phyloP scores from a whole-genome alignment of 169 alveolate species.

The Plasmodium blacklocki region DNA sequence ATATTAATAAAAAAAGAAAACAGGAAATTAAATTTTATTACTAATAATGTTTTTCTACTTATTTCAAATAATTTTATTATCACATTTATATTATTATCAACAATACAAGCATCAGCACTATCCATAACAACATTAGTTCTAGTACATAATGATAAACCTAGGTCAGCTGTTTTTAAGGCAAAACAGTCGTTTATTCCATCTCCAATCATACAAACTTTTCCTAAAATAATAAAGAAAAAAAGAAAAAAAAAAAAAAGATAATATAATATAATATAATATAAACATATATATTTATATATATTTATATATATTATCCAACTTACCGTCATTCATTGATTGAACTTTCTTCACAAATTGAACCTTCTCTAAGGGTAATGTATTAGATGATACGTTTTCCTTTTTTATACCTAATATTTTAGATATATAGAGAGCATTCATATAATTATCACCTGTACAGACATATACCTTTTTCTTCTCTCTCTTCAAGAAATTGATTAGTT shows the following conservation, averaged over 20 bases:
- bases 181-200: slow-evolving; percentile 75
- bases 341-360: slow-evolving; percentile 69
- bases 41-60: slow-evolving; percentile 66
- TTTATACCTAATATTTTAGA: slow-evolving; percentile 65
- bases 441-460: slow-evolving; percentile 74
- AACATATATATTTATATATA: neutral
- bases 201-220: slow-evolving; percentile 74
- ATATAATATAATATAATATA: neutral
- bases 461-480: slow-evolving; percentile 45
- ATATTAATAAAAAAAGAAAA: slow-evolving; percentile 68
- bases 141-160: slow-evolving; percentile 66
- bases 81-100: slow-evolving; percentile 64
- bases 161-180: slow-evolving; percentile 71
- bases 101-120: slow-evolving; percentile 72
- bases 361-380: slow-evolving; percentile 64
- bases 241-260: neutral
- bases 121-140: slow-evolving; percentile 74
- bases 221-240: slow-evolving; percentile 1
- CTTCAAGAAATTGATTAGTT: slow-evolving; percentile 34
- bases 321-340: slow-evolving; percentile 56
- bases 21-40: slow-evolving; percentile 60
- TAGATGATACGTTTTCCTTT: slow-evolving; percentile 51
- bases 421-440: slow-evolving; percentile 64
- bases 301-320: neutral
- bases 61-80: slow-evolving; percentile 59